These are phyloP conservation scores for Arabidopsis hybrid DNA, from an alignment of 441 rosid species.

Conservation along the genomic window DNA sequence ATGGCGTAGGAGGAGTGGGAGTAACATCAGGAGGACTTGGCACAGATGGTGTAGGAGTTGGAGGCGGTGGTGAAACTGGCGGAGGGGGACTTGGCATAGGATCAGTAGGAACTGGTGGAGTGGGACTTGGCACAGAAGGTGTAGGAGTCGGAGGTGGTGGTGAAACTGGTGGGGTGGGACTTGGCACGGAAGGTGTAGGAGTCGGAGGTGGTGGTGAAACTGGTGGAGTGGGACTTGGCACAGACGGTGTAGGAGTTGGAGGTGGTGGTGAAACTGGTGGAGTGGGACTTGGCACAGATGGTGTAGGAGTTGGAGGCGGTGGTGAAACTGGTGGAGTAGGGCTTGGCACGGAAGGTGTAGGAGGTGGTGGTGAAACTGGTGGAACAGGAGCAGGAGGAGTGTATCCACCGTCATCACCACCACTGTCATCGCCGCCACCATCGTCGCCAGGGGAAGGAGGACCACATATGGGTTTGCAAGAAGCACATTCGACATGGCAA, in stretches of 20 bases:
- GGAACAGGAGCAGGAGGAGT: conserved; percentile 3
- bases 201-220: conserved; percentile 17
- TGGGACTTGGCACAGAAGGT: conserved; percentile 1
- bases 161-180: conserved; percentile 4
- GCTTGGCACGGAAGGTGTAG: conserved; percentile 16
- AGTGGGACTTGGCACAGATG: background rate
- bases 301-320: conserved; percentile 8
- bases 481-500: conserved; percentile 59
- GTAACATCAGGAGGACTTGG: conserved; percentile 9
- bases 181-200: conserved; percentile 23
- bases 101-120: background rate
- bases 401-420: conserved; percentile 24
- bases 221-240: conserved; percentile 13
- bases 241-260: conserved; percentile 6
- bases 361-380: background rate
- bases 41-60: background rate
- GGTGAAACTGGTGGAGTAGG: conserved; percentile 7
- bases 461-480: conserved; percentile 56
- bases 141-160: conserved; percentile 25
- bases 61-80: conserved; percentile 21
- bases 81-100: conserved; percentile 18
- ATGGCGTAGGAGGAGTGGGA: conserved; percentile 25
- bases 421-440: conserved; percentile 3
- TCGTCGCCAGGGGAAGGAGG: conserved; percentile 36
- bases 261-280: conserved; percentile 6